phyloP scores from a whole-genome alignment of 139 green algal genomes.

The Coelastrella sp. region DNA sequence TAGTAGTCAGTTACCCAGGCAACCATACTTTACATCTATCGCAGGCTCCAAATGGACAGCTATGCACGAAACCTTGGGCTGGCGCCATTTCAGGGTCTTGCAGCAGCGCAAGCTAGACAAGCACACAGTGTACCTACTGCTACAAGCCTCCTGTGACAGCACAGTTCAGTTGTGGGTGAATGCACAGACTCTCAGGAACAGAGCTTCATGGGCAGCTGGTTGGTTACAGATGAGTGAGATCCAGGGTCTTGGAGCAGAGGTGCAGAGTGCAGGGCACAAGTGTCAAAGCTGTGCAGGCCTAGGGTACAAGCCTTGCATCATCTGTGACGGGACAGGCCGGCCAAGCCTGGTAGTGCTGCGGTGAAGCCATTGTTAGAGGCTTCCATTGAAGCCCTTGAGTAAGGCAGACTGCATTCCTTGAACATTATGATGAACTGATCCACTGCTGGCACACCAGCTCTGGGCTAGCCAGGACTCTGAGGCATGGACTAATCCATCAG shows the following conservation, averaged over 20 bases:
- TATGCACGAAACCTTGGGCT: conserved; percentile 32
- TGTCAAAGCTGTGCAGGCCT: conserved; percentile 15
- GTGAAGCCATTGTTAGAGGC: background rate
- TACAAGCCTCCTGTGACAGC: conserved; percentile 43
- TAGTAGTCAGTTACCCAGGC: too few species aligned
- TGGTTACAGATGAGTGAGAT: conserved; percentile 48
- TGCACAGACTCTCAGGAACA: conserved; percentile 25
- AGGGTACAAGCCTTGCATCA: conserved; percentile 9
- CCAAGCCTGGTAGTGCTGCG: conserved; percentile 28
- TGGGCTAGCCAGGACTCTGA: too few species aligned
- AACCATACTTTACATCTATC: too few species aligned
- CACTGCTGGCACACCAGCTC: too few species aligned
- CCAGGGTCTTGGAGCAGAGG: background rate
- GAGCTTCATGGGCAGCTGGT: conserved; percentile 29
- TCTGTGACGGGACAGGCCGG: conserved; percentile 37
- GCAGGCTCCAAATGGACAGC: conserved; percentile 40
- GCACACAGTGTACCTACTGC: conserved; percentile 15
- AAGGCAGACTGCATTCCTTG: too few species aligned
- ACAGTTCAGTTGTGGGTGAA: conserved; percentile 41
- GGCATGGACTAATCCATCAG: too few species aligned
- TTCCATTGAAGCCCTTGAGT: background rate
- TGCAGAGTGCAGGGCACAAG: background rate
- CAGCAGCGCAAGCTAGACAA: conserved; percentile 20
- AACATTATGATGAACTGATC: too few species aligned
- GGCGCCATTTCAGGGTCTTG: conserved; percentile 40